Evolutionary conservation across 2,329 filamentous ascomycete genomes (phyloP).

Genomic region (Calycina herbarum): DNA sequence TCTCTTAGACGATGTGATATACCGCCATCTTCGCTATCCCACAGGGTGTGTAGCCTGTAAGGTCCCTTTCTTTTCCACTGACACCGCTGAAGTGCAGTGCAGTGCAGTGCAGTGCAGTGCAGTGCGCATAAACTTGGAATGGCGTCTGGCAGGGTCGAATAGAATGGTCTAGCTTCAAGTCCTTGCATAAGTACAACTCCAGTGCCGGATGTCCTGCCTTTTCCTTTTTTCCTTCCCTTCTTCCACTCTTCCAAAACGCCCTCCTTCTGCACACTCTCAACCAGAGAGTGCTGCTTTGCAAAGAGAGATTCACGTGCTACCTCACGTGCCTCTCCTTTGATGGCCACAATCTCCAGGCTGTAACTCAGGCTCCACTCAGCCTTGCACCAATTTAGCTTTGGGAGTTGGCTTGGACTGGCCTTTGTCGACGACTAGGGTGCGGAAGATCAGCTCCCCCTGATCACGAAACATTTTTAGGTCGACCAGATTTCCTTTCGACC

Average conservation of each 20-base stretch:
- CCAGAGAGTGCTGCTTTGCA: not conserved
- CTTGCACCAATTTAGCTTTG: not conserved
- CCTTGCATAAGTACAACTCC: not conserved
- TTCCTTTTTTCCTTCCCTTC: not conserved
- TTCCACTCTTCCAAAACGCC: conserved; percentile 9
- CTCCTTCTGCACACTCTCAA: conserved; percentile 1
- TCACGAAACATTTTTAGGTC: conserved; percentile 2
- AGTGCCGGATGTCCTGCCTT: not conserved
- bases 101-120: too few relatives aligned
- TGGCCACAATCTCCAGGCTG: conserved; percentile 24
- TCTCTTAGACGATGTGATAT: too few relatives aligned
- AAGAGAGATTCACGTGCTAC: not conserved
- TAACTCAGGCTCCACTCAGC: conserved; percentile 11
- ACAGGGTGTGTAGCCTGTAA: conserved; percentile 9
- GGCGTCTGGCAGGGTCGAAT: not conserved
- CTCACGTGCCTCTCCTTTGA: not conserved
- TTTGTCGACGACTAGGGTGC: conserved; percentile 5
- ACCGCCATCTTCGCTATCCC: too few relatives aligned
- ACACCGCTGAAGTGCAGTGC: not conserved
- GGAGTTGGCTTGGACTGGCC: not conserved
- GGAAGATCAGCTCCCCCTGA: conserved; percentile 22
- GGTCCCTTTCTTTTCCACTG: not conserved
- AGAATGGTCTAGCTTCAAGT: not conserved
- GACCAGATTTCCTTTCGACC: not conserved
- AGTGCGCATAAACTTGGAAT: not conserved